Conservation (phyloP, 148 eudicot genomes). For the Silene latifolia region DNA sequence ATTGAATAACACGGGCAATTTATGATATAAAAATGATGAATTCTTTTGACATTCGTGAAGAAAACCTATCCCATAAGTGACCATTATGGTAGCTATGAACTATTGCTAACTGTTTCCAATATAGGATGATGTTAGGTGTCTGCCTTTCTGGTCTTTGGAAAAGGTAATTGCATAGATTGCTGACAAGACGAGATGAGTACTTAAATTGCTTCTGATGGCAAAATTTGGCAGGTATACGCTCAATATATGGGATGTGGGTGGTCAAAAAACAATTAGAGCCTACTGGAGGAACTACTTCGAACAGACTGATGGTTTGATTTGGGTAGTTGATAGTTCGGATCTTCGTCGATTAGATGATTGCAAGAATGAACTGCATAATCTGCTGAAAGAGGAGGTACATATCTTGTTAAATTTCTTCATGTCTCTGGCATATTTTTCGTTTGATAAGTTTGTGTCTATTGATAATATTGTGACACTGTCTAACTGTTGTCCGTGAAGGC, state of each 20-base stretch:
- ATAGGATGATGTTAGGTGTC: neutral
- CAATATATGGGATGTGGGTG: constrained; percentile 99
- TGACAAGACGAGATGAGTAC: neutral
- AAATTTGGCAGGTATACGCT: constrained; percentile 60
- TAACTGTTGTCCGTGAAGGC: too few species aligned
- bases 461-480: too few species aligned
- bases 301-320: constrained; percentile 97
- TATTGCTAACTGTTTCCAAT: neutral
- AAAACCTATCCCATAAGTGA: too few species aligned
- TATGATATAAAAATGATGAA: too few species aligned
- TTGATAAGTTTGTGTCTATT: too few species aligned
- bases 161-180: too few species aligned
- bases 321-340: constrained; percentile 99
- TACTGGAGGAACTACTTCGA: constrained; percentile 99
- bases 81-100: neutral
- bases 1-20: too few species aligned
- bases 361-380: constrained; percentile 74
- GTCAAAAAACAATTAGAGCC: constrained; percentile 91
- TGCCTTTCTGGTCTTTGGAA: neutral
- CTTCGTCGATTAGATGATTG: constrained; percentile 87
- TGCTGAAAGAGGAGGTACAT: constrained; percentile 91
- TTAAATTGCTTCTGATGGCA: constrained; percentile 4
- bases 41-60: too few species aligned
- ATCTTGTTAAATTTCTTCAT: neutral
- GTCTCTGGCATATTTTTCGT: too few species aligned